Evolutionary conservation across 768 basidiomycete species (phyloP).

Genomic region (Tubosaeta brunneosetosa): DNA sequence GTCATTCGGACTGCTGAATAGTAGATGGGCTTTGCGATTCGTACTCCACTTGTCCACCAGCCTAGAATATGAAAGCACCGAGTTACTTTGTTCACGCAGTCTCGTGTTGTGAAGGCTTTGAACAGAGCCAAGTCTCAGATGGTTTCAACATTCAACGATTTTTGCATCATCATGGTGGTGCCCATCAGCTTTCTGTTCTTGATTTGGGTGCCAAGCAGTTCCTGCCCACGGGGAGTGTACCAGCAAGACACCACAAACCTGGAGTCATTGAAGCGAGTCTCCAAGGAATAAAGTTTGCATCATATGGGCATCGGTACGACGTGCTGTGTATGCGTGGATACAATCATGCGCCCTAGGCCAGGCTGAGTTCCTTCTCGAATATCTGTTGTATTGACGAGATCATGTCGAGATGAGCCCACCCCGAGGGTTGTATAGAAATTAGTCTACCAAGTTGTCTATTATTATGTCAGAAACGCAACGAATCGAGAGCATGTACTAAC

Average conservation of each 20-base stretch:
- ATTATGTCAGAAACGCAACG: neutral
- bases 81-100: neutral
- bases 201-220: constrained; percentile 40
- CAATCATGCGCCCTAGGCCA: neutral
- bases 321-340: neutral
- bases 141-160: neutral
- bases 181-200: constrained; percentile 64
- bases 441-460: neutral
- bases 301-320: constrained; percentile 28
- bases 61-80: neutral
- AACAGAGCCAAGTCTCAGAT: neutral
- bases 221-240: constrained; percentile 40
- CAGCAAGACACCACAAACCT: constrained; percentile 35
- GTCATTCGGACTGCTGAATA: neutral
- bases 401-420: constrained; percentile 13
- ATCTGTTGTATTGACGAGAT: constrained; percentile 10
- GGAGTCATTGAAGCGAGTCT: constrained; percentile 38
- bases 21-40: neutral
- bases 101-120: neutral
- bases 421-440: constrained; percentile 2
- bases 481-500: neutral
- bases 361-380: constrained; percentile 1
- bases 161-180: neutral
- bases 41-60: neutral
- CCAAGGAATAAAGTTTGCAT: constrained; percentile 37